Percentiles rank a stretch among this genome's conserved stretches.
Conservation (phyloP, 2,329 filamentous ascomycete species). For the Acarospora socialis region DNA sequence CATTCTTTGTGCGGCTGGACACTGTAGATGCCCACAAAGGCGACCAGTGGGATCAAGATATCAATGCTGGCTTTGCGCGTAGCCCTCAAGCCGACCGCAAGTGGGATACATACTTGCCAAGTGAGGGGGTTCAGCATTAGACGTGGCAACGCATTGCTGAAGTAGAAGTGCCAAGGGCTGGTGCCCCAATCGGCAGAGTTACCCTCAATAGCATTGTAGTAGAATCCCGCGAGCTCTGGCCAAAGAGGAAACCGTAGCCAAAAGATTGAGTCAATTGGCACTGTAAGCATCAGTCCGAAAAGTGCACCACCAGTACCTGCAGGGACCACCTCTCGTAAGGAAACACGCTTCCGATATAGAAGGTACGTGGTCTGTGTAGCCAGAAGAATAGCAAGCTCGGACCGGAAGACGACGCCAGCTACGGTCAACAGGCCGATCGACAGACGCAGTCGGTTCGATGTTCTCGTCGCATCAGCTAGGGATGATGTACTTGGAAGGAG, state of each 20-base stretch:
- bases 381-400: constrained; percentile 74
- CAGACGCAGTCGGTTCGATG: constrained; percentile 45
- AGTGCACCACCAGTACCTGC: constrained; percentile 51
- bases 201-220: constrained; percentile 78
- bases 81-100: constrained; percentile 37
- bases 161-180: constrained; percentile 76
- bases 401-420: constrained; percentile 72
- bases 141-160: constrained; percentile 64
- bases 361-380: constrained; percentile 51
- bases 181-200: constrained; percentile 79
- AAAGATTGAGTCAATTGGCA: constrained; percentile 79
- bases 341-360: constrained; percentile 40
- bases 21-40: constrained; percentile 70
- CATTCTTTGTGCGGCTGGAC: constrained; percentile 90
- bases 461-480: no score
- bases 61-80: constrained; percentile 35
- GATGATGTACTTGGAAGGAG: constrained; percentile 17
- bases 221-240: constrained; percentile 82
- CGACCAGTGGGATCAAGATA: constrained; percentile 49
- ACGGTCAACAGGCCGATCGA: constrained; percentile 64
- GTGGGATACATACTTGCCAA: constrained; percentile 40
- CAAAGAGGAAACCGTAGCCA: constrained; percentile 70
- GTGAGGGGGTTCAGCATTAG: constrained; percentile 68
- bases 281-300: constrained; percentile 53
- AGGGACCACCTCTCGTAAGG: constrained; percentile 45